Evolutionary conservation across 2,329 filamentous ascomycete species (phyloP).

Genomic region (Mycogone perniciosa): DNA sequence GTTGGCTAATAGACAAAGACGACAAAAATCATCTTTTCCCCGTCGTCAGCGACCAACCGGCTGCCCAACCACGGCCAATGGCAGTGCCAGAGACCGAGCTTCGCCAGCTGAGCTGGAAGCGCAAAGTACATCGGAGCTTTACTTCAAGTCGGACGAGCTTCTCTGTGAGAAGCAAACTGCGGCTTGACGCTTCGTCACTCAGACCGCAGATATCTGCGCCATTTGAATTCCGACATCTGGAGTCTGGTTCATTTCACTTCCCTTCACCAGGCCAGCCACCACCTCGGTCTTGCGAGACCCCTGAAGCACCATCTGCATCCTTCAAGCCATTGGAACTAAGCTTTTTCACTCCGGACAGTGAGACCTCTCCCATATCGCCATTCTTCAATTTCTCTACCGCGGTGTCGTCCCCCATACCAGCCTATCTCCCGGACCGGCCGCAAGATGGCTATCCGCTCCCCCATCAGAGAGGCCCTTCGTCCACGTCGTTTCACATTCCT

Average conservation of each 20-base stretch:
- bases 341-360: conserved; percentile 37
- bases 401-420: conserved; percentile 35
- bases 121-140: conserved; percentile 18
- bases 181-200: conserved; percentile 41
- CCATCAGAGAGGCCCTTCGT: conserved; percentile 42
- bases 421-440: conserved; percentile 26
- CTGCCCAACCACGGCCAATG: conserved; percentile 23
- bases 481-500: conserved; percentile 51
- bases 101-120: conserved; percentile 15
- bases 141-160: conserved; percentile 35
- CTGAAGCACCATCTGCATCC: conserved; percentile 27
- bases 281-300: conserved; percentile 11
- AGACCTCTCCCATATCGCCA: conserved; percentile 51
- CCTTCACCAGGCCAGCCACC: conserved; percentile 14
- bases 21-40: conserved; percentile 23
- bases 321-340: conserved; percentile 53
- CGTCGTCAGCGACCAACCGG: conserved; percentile 25
- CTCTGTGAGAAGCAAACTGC: conserved; percentile 41
- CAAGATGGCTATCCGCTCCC: conserved; percentile 26
- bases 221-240: conserved; percentile 53
- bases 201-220: conserved; percentile 53
- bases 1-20: conserved; percentile 27
- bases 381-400: conserved; percentile 38
- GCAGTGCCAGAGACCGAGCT: conserved; percentile 18
- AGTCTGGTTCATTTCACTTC: conserved; percentile 40